Percentiles rank a stretch among this genome's conserved stretches.
phyloP scores from a whole-genome alignment of 495 filamentous ascomycete genomes.

The Penicillium tannophilum region DNA sequence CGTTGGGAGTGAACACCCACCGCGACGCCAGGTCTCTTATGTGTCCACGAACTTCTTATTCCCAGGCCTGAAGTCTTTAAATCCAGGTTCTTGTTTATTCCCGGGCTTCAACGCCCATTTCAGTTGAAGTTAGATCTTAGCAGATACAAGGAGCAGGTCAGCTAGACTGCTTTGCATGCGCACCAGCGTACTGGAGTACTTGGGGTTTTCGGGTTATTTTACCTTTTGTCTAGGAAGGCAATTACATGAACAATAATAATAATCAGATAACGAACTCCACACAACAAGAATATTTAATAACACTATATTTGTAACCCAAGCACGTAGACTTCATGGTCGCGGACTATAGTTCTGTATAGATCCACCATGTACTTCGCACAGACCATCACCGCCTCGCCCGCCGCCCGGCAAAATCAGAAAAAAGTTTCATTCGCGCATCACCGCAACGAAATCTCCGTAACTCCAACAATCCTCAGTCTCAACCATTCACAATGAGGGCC shows the following conservation, averaged over 20 bases:
- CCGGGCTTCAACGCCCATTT: not conserved
- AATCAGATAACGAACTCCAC: not conserved
- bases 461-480: constrained; percentile 17
- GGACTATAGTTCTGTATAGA: not conserved
- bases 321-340: too few species aligned
- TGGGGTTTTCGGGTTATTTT: not conserved
- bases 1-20: too few species aligned
- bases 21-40: not conserved
- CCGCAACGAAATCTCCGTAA: constrained; percentile 14
- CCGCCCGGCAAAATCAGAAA: constrained; percentile 49
- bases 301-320: too few species aligned
- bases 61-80: not conserved
- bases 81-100: not conserved
- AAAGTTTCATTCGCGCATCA: constrained; percentile 38
- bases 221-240: not conserved
- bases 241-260: not conserved
- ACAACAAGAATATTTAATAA: too few species aligned
- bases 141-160: not conserved
- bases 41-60: not conserved
- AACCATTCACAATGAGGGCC: constrained; percentile 67
- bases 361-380: constrained; percentile 20
- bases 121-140: not conserved
- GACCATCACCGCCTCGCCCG: constrained; percentile 29
- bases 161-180: not conserved
- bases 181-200: not conserved